Evolutionary conservation across 2,329 filamentous ascomycete genomes (phyloP).

Genomic region (Gaeumannomyces tritici): DNA sequence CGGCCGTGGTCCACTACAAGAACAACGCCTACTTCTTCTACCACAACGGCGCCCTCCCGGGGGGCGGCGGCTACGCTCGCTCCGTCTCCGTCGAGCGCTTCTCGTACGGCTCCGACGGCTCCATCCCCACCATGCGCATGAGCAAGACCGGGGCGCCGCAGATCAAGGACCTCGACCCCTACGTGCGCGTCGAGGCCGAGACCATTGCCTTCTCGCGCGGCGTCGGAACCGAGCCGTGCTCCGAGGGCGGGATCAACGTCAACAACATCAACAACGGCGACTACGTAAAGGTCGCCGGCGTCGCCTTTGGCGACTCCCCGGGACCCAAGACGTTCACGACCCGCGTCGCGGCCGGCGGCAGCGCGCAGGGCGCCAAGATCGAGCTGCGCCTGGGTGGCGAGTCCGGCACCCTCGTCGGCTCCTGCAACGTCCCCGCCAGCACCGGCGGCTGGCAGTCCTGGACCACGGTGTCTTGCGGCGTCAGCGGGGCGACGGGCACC

Average conservation of each 20-base stretch:
- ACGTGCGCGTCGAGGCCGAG: conserved; percentile 16
- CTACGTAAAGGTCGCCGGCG: conserved; percentile 22
- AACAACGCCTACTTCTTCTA: conserved; percentile 20
- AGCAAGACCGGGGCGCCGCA: conserved; percentile 17
- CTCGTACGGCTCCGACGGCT: conserved; percentile 16
- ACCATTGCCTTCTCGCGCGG: conserved; percentile 17
- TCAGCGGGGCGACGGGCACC: background rate
- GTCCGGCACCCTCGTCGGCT: conserved; percentile 15
- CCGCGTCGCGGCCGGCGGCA: conserved; percentile 15
- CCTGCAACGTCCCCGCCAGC: conserved; percentile 14
- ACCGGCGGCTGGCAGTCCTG: conserved; percentile 17
- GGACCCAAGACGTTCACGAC: conserved; percentile 13
- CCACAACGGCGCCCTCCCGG: conserved; percentile 20
- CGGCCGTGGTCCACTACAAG: conserved; percentile 18
- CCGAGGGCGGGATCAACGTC: conserved; percentile 17
- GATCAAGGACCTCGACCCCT: conserved; percentile 14
- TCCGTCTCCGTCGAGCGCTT: conserved; percentile 18
- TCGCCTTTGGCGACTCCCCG: conserved; percentile 16
- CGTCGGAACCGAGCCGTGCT: background rate
- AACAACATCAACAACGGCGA: conserved; percentile 17
- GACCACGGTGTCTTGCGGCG: background rate
- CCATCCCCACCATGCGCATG: conserved; percentile 18
- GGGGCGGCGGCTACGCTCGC: conserved; percentile 17
- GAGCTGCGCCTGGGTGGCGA: conserved; percentile 17
- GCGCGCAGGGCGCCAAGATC: conserved; percentile 14